Conservation (phyloP, 2,329 filamentous ascomycete species). For the Aspergillus alliaceus region DNA sequence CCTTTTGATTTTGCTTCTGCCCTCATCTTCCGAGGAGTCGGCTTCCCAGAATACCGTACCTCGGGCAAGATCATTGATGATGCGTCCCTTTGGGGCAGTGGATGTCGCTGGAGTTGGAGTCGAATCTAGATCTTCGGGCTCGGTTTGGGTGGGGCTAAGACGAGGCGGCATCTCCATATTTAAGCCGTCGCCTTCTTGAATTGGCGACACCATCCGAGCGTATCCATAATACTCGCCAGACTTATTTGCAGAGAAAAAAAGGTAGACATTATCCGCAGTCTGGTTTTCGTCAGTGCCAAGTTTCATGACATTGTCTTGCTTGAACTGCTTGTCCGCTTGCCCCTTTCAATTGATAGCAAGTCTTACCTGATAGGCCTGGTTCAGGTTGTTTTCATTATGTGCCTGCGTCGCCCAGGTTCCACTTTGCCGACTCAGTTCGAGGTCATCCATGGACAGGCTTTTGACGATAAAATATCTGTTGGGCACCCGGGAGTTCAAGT, state of each 20-base stretch:
- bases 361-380: slow-evolving; percentile 76
- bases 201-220: slow-evolving; percentile 82
- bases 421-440: slow-evolving; percentile 83
- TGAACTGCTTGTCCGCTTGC: not conserved
- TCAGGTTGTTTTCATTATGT: slow-evolving; percentile 84
- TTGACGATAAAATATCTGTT: slow-evolving; percentile 92
- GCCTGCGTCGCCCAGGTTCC: slow-evolving; percentile 92
- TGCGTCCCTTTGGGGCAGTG: slow-evolving; percentile 75
- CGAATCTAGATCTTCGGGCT: slow-evolving; percentile 71
- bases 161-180: slow-evolving; percentile 69
- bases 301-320: not conserved
- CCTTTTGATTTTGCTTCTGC: slow-evolving; percentile 36
- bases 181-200: slow-evolving; percentile 72
- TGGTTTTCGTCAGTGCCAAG: slow-evolving; percentile 35
- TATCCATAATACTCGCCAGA: slow-evolving; percentile 97
- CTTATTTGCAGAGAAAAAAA: slow-evolving; percentile 96
- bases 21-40: slow-evolving; percentile 57
- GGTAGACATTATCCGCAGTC: slow-evolving; percentile 79
- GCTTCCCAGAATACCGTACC: slow-evolving; percentile 97
- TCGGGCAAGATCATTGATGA: slow-evolving; percentile 89
- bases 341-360: not conserved
- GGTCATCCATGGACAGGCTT: slow-evolving; percentile 84
- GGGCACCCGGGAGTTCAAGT: slow-evolving; percentile 43
- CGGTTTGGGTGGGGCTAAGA: slow-evolving; percentile 55
- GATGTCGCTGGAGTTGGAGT: slow-evolving; percentile 78